A percentile compares a stretch with the other conserved stretches of the same genome.
These are phyloP conservation scores for Russula sp. DNA, from an alignment of 768 basidiomycete genomes.

Conservation along the genomic window DNA sequence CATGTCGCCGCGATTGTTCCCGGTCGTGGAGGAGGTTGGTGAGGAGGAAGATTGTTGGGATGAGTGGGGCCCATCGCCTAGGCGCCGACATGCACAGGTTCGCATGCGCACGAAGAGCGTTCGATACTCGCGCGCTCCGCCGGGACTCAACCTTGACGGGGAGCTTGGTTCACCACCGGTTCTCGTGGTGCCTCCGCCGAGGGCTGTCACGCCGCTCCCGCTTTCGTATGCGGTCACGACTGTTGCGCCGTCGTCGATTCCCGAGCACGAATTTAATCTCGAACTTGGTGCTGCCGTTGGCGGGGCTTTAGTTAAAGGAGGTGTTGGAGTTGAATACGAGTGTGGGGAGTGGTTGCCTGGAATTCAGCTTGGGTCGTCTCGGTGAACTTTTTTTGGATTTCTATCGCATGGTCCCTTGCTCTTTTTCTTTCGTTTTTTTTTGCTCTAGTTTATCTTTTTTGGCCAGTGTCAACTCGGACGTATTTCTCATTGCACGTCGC, in stretches of 20 bases:
- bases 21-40: constrained; percentile 29
- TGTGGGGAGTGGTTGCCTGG: constrained; percentile 21
- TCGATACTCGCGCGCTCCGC: constrained; percentile 12
- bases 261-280: constrained; percentile 24
- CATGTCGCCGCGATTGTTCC: constrained; percentile 23
- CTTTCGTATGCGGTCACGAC: constrained; percentile 16
- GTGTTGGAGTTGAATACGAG: constrained; percentile 7
- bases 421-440: not conserved
- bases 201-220: constrained; percentile 15
- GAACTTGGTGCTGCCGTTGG: constrained; percentile 23
- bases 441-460: constrained; percentile 4
- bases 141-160: constrained; percentile 5
- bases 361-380: constrained; percentile 12
- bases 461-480: not conserved
- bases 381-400: not conserved
- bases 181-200: constrained; percentile 19
- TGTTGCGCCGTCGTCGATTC: constrained; percentile 16
- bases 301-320: not conserved
- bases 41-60: constrained; percentile 26
- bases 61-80: constrained; percentile 8
- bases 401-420: constrained; percentile 6
- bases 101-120: constrained; percentile 26
- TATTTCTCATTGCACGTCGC: constrained; percentile 8
- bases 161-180: constrained; percentile 10
- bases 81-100: constrained; percentile 13